Evolutionary conservation across 2,329 filamentous ascomycete species (phyloP).

Genomic region (Teratosphaeria destructans): DNA sequence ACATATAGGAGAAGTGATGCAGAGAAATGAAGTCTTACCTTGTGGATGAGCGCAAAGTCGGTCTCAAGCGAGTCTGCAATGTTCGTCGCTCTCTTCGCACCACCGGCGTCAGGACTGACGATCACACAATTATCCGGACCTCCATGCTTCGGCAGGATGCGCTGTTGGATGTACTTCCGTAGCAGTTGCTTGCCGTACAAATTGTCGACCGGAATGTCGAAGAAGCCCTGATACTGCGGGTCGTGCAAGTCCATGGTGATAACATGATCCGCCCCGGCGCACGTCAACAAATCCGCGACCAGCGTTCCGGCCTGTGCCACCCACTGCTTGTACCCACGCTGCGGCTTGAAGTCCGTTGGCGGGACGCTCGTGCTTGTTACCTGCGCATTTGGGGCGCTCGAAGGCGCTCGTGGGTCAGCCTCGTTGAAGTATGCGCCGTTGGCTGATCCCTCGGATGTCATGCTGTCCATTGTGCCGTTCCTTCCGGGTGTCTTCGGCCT

Average conservation of each 20-base stretch:
- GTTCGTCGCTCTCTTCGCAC: constrained; percentile 88
- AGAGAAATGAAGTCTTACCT: constrained; percentile 46
- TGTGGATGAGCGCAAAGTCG: constrained; percentile 96
- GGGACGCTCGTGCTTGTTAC: constrained; percentile 10
- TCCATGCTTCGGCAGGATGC: constrained; percentile 74
- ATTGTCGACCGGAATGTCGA: constrained; percentile 97
- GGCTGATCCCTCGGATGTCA: constrained; percentile 17
- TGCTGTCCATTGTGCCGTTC: constrained; percentile 23
- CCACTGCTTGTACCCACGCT: constrained; percentile 96
- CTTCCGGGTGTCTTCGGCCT: constrained; percentile 8
- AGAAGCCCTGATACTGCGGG: constrained; percentile 96
- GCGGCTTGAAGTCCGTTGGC: constrained; percentile 54
- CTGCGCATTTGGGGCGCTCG: background rate
- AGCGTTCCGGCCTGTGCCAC: constrained; percentile 94
- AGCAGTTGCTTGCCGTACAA: constrained; percentile 73
- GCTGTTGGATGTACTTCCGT: constrained; percentile 60
- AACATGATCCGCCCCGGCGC: constrained; percentile 89
- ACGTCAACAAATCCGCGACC: constrained; percentile 86
- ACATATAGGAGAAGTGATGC: background rate
- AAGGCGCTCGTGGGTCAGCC: background rate
- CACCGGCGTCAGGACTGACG: constrained; percentile 91
- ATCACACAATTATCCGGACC: constrained; percentile 49
- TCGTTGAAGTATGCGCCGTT: constrained; percentile 9
- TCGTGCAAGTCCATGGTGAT: constrained; percentile 98
- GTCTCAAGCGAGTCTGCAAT: constrained; percentile 90